Conservation (phyloP, 495 filamentous ascomycete genomes). For the Trichoderma gamsii region DNA sequence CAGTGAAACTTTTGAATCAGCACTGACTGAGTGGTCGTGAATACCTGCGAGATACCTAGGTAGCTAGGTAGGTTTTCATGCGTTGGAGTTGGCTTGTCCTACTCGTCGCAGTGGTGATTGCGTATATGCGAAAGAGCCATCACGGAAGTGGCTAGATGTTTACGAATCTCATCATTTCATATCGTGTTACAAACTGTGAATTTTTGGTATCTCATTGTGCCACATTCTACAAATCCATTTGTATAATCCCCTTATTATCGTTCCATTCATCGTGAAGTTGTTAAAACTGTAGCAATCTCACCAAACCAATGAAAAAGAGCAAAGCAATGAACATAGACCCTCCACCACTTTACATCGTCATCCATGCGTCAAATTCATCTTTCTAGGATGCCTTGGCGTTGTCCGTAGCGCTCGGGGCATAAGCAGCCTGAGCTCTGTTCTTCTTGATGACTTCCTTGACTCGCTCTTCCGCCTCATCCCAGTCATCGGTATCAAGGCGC, state of each 20-base stretch:
- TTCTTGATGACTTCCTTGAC: slow-evolving; percentile 82
- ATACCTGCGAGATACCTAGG: neutral
- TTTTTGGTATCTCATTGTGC: slow-evolving; percentile 8
- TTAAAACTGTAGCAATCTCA: neutral
- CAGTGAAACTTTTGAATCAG: neutral
- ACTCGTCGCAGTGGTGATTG: neutral
- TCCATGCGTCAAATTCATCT: neutral
- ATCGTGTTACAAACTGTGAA: neutral
- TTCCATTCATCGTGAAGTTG: neutral
- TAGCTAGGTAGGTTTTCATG: neutral
- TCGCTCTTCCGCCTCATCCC: slow-evolving; percentile 77
- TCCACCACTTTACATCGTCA: slow-evolving; percentile 5
- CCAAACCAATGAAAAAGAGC: neutral
- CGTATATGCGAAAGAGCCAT: neutral
- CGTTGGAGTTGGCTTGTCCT: neutral
- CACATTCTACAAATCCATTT: slow-evolving; percentile 6
- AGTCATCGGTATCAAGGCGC: slow-evolving; percentile 55
- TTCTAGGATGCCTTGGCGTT: slow-evolving; percentile 7
- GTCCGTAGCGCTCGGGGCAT: slow-evolving; percentile 33
- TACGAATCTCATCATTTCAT: neutral
- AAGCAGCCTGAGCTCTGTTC: slow-evolving; percentile 59
- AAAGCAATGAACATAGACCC: neutral
- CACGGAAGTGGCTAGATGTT: neutral
- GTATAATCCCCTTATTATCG: slow-evolving; percentile 7
- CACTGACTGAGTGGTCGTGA: neutral